A percentile compares a stretch with the other conserved stretches of the same genome.
Conservation (phyloP, 176 grass and related monocot genomes). For the Cenchrus americanus region DNA sequence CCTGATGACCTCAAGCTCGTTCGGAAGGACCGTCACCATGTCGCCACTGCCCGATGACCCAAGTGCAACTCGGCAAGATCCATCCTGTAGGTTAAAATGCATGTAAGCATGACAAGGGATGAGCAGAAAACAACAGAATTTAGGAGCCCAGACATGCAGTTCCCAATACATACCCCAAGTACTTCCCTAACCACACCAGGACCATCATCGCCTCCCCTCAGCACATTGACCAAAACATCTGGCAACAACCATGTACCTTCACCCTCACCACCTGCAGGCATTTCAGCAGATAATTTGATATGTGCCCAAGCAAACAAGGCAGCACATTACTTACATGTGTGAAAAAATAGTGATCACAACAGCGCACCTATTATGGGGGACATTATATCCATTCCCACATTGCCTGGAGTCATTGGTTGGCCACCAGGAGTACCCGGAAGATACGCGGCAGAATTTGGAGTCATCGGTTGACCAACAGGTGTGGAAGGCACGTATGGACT, state of each 20-base stretch:
- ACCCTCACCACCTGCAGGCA: conserved; percentile 73
- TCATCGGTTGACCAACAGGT: conserved; percentile 95
- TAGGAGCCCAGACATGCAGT: neutral
- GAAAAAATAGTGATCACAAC: conserved; percentile 13
- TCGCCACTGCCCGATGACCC: conserved; percentile 74
- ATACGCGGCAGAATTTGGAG: conserved; percentile 85
- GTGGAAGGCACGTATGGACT: conserved; percentile 93
- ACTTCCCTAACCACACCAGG: conserved; percentile 82
- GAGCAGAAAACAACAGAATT: conserved; percentile 7
- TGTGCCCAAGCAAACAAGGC: neutral
- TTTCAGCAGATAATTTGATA: conserved; percentile 24
- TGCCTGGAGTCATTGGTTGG: conserved; percentile 98
- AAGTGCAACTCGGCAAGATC: conserved; percentile 74
- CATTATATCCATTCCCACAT: conserved; percentile 96
- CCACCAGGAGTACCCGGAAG: conserved; percentile 97
- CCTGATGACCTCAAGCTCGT: conserved; percentile 76
- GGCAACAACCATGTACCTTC: conserved; percentile 73
- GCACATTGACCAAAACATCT: conserved; percentile 77
- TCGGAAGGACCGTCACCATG: conserved; percentile 49
- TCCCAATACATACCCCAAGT: conserved; percentile 57
- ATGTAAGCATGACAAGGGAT: neutral
- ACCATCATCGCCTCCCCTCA: conserved; percentile 62
- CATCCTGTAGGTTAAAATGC: conserved; percentile 65
- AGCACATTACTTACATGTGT: conserved; percentile 19
- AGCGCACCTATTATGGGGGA: conserved; percentile 80